Percentiles rank a stretch among this genome's conserved stretches.
Conservation (phyloP, 805 yeast genomes). For the Wickerhamiella hasegawae region DNA sequence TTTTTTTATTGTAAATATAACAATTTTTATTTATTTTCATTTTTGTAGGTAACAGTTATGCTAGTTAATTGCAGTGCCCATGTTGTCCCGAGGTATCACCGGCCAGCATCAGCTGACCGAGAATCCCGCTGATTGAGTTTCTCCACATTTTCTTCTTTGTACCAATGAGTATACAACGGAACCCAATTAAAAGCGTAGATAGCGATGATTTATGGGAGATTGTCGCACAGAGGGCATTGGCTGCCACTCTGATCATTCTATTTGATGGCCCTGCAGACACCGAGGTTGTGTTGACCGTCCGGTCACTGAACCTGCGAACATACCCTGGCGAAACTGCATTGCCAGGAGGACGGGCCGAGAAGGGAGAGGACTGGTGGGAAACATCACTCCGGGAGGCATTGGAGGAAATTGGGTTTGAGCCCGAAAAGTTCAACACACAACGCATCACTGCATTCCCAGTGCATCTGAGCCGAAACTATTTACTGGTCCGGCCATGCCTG, state of each 20-base stretch:
- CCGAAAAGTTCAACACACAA: not conserved
- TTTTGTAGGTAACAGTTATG: too few species aligned
- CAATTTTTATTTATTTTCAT: not conserved
- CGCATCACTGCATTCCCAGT: slow-evolving; percentile 5
- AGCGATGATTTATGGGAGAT: slow-evolving; percentile 5
- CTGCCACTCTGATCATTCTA: slow-evolving; percentile 6
- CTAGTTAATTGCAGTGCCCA: too few species aligned
- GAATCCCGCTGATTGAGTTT: too few species aligned
- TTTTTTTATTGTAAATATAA: slow-evolving; percentile 11
- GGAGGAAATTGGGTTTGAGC: slow-evolving; percentile 6
- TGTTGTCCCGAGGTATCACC: too few species aligned
- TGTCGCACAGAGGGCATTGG: not conserved
- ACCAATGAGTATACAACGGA: too few species aligned
- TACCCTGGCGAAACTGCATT: slow-evolving; percentile 7
- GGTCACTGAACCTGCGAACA: slow-evolving; percentile 1
- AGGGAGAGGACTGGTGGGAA: slow-evolving; percentile 6
- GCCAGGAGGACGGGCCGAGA: slow-evolving; percentile 6
- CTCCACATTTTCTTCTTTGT: too few species aligned
- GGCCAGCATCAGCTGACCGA: too few species aligned
- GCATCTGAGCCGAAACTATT: slow-evolving; percentile 4
- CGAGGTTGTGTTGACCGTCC: slow-evolving; percentile 4
- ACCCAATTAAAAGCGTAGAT: not conserved
- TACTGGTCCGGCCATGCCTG: slow-evolving; percentile 6
- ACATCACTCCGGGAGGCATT: slow-evolving; percentile 6
- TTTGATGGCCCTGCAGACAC: slow-evolving; percentile 3